A percentile compares a stretch with the other conserved stretches of the same genome.
Conservation (phyloP, 2,329 filamentous ascomycete genomes). For the Mariannaea elegans region DNA sequence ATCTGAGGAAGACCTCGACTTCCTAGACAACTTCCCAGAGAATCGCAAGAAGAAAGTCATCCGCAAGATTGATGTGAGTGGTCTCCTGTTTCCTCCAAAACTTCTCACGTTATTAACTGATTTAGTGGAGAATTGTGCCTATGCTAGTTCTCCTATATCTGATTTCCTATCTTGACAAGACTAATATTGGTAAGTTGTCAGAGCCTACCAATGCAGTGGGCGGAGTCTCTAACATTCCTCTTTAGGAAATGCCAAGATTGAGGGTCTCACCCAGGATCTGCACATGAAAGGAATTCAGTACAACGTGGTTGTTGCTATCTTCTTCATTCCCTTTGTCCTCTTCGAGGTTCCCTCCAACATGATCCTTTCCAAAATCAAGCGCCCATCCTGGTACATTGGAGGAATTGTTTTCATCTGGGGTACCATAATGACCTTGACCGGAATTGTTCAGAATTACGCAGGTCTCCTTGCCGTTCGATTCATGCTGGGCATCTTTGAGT, state of each 20-base stretch:
- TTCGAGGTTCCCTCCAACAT: constrained; percentile 49
- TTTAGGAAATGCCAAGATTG: constrained; percentile 59
- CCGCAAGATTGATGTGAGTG: constrained; percentile 41
- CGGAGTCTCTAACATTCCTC: background rate
- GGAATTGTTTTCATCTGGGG: constrained; percentile 47
- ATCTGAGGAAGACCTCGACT: constrained; percentile 42
- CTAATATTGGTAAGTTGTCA: constrained; percentile 34
- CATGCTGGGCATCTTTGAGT: constrained; percentile 51
- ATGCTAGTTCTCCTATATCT: constrained; percentile 45
- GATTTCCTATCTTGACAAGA: constrained; percentile 52
- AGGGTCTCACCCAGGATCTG: constrained; percentile 43
- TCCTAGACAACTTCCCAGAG: constrained; percentile 42
- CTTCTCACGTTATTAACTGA: background rate
- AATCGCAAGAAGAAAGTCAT: constrained; percentile 42
- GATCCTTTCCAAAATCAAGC: constrained; percentile 41
- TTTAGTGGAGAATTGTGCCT: constrained; percentile 37
- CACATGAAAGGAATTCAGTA: constrained; percentile 62
- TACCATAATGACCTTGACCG: constrained; percentile 49
- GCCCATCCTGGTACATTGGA: constrained; percentile 52
- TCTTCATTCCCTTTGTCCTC: constrained; percentile 61
- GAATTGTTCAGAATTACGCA: constrained; percentile 48
- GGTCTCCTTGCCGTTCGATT: constrained; percentile 52
- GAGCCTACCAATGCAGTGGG: no score
- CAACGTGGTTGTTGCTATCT: constrained; percentile 41
- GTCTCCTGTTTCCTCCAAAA: no score